Base-by-base conservation (phyloP, 306 rosid genomes). In the Cotoneaster glaucophyllus region DNA sequence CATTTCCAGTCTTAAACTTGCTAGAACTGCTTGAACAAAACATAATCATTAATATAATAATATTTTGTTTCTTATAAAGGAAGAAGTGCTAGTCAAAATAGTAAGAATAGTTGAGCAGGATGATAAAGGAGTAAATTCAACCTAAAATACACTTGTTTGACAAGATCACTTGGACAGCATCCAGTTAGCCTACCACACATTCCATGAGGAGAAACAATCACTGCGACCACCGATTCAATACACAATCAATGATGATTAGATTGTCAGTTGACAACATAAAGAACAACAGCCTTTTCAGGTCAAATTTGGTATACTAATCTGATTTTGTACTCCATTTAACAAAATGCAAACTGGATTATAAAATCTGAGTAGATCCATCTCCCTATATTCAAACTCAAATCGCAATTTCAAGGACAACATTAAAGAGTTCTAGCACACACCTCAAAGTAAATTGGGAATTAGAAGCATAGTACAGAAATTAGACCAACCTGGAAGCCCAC, bases 131-230 rank as follows among this genome's bases (percentile, higher is more conserved):
- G 75, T 74, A 77, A 81, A 53, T 17, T 29, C 18, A 74, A 92
- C 99, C 99, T 88, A 79, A 83, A 86, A 84, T 84, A 92, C 79
- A 93, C 88, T 84, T 90, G 96, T 77, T 89, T 90, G 81, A 95
- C 92, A 71, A 95, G 91, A 87, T 92, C 97, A 84, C 96, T 86
- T 64, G 99, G 92, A 71, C 92, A 92, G 84, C 90, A 87, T 82
- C 99, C 97, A 84, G 91, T 88, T 79, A 95, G 88, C 84, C 92
- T 90, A 83, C 99, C 99, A 43, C 96, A 94, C 53, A 95, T 86
- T 81, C 99, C 99, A 84, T 95, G 97, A 74, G 99, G 99, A 80
- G 99, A 89, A 83, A 87, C 97, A 79, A 95, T 84, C 83, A 95
- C 97, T 95, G 92, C 74, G 75, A 77, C 73, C 75, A 69, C 64